These are phyloP conservation scores for Cochlearia excelsa DNA, from an alignment of 345 rosid species.

Conservation along the genomic window DNA sequence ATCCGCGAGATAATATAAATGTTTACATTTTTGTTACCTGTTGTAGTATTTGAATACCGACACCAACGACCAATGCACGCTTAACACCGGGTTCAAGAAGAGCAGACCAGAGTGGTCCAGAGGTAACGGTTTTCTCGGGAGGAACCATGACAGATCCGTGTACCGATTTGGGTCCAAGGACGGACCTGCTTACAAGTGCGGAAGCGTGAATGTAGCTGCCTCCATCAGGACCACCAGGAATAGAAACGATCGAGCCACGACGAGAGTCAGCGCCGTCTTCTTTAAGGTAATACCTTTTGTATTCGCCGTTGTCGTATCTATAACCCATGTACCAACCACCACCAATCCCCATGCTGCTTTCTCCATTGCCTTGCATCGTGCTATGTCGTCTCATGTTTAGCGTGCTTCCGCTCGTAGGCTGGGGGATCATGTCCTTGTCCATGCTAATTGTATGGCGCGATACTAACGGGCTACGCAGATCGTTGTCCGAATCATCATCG, in stretches of 20 bases:
- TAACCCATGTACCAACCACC: conserved; percentile 98
- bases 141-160: conserved; percentile 74
- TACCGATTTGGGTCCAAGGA: conserved; percentile 67
- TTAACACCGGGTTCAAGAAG: conserved; percentile 88
- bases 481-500: conserved; percentile 55
- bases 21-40: conserved; percentile 50
- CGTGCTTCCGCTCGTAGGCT: conserved; percentile 57
- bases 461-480: conserved; percentile 79
- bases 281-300: conserved; percentile 80
- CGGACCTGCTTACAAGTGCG: conserved; percentile 78
- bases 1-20: neutral
- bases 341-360: conserved; percentile 79
- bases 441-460: conserved; percentile 83
- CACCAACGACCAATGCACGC: conserved; percentile 78
- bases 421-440: conserved; percentile 70
- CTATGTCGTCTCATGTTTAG: conserved; percentile 64
- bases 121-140: conserved; percentile 49
- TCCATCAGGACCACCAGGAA: conserved; percentile 59
- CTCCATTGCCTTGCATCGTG: conserved; percentile 61
- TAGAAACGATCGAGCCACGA: conserved; percentile 73
- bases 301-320: conserved; percentile 74
- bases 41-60: conserved; percentile 90
- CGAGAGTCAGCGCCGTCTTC: conserved; percentile 72
- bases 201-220: conserved; percentile 83
- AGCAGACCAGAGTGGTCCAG: conserved; percentile 74